These are phyloP conservation scores for Backusella mclennaniae DNA, from an alignment of 192 early-diverging fungal species.

Conservation along the genomic window DNA sequence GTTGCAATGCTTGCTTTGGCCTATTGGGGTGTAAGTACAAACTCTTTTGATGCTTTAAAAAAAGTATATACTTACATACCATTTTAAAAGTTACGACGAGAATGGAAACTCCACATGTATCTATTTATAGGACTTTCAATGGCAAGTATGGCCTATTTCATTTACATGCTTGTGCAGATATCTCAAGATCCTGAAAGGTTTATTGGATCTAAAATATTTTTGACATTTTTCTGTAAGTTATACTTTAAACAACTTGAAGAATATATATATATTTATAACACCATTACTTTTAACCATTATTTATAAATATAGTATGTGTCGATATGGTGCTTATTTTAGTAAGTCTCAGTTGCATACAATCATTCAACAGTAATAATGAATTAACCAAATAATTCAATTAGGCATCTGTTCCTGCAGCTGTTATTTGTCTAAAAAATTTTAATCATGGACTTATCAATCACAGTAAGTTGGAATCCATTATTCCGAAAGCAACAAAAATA, in stretches of 20 bases:
- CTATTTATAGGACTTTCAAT: slow-evolving; percentile 57
- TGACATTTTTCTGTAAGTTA: slow-evolving; percentile 57
- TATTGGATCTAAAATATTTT: slow-evolving; percentile 48
- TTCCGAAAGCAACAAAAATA: background rate
- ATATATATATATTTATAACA: background rate
- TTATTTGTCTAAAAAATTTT: slow-evolving; percentile 68
- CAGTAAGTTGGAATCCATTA: slow-evolving; percentile 38
- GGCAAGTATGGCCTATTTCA: slow-evolving; percentile 68
- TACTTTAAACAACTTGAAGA: background rate
- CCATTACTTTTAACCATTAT: slow-evolving; percentile 15
- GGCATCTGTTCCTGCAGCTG: slow-evolving; percentile 51
- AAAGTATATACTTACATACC: background rate
- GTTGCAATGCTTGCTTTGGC: slow-evolving; percentile 48
- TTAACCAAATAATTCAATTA: background rate
- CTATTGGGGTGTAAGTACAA: slow-evolving; percentile 53
- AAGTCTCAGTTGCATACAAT: slow-evolving; percentile 17
- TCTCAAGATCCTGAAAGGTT: slow-evolving; percentile 38
- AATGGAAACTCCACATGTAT: slow-evolving; percentile 55
- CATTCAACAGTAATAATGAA: background rate
- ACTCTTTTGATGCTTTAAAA: background rate
- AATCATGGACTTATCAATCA: slow-evolving; percentile 69
- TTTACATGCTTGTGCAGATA: slow-evolving; percentile 67
- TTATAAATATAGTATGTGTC: slow-evolving; percentile 34
- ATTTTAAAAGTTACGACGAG: slow-evolving; percentile 44
- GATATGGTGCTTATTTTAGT: slow-evolving; percentile 47